A percentile compares a stretch with the other conserved stretches of the same genome.
Evolutionary conservation across 805 yeast species (phyloP).

Genomic region (Wickerhamomyces rabaulensis): DNA sequence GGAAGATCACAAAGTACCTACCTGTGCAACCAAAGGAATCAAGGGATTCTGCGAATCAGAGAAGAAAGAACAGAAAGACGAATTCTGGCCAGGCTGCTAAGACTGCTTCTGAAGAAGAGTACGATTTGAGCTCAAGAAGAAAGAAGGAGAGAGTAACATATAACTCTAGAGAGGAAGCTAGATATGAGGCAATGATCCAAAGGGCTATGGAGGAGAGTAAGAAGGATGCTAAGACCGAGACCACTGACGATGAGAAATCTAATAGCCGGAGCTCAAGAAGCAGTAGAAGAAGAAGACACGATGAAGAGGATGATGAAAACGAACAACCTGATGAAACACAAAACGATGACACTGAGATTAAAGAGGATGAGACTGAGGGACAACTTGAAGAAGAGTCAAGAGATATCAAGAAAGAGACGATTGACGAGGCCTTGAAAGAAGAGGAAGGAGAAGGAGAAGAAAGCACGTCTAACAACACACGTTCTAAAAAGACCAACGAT

Average conservation of each 20-base stretch:
- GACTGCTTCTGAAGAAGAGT: slow-evolving; percentile 11
- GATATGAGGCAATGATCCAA: slow-evolving; percentile 36
- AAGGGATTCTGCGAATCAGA: slow-evolving; percentile 8
- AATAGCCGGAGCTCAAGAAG: slow-evolving; percentile 5
- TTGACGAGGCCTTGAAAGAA: slow-evolving; percentile 5
- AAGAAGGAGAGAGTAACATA: slow-evolving; percentile 34
- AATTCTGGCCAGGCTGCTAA: slow-evolving; percentile 7
- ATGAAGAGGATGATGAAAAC: slow-evolving; percentile 1
- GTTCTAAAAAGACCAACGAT: slow-evolving; percentile 6
- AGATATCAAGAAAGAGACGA: neutral
- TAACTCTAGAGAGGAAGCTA: slow-evolving; percentile 37
- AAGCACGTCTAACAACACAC: neutral
- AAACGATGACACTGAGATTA: slow-evolving; percentile 1
- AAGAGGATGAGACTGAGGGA: neutral
- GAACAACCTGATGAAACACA: slow-evolving; percentile 1
- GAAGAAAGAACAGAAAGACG: slow-evolving; percentile 21
- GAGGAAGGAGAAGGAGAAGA: slow-evolving; percentile 9
- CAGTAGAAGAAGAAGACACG: slow-evolving; percentile 6
- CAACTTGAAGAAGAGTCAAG: neutral
- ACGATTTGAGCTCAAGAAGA: slow-evolving; percentile 10
- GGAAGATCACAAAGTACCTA: slow-evolving; percentile 43
- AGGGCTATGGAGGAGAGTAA: slow-evolving; percentile 36
- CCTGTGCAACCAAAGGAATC: slow-evolving; percentile 35
- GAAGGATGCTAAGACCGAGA: slow-evolving; percentile 26
- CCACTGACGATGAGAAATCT: slow-evolving; percentile 5